A percentile compares a stretch with the other conserved stretches of the same genome.
Conservation (phyloP, 345 rosid species). For the Salix exigua region DNA sequence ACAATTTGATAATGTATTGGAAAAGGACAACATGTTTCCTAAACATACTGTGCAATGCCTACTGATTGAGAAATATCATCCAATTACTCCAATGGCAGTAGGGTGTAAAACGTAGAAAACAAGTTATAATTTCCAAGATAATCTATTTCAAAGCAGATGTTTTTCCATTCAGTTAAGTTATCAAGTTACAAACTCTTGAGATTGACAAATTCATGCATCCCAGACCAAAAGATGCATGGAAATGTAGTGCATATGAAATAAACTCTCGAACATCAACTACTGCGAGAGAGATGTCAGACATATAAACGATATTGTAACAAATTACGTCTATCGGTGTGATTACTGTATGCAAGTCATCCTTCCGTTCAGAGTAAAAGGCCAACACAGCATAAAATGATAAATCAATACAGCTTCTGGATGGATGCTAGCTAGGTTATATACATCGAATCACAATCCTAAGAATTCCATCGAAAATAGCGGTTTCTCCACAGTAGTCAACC, state of each 20-base stretch:
- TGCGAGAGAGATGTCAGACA: not conserved
- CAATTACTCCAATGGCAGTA: not conserved
- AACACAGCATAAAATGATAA: not conserved
- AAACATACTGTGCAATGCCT: not conserved
- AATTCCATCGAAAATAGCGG: no score
- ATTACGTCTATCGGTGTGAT: no score
- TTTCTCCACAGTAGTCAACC: no score
- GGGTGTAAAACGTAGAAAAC: not conserved
- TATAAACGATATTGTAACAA: no score
- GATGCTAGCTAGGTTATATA: no score
- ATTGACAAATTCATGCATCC: not conserved
- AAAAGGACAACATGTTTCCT: not conserved
- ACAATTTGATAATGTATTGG: not conserved
- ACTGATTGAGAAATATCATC: not conserved
- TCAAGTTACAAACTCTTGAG: no score
- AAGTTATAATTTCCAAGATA: not conserved
- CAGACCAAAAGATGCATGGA: not conserved
- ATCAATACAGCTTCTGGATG: no score
- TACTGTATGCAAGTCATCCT: no score
- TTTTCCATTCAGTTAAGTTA: not conserved
- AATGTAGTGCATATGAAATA: not conserved
- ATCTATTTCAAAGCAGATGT: not conserved
- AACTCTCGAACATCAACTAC: not conserved
- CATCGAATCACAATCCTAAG: no score
- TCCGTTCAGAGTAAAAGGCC: not conserved